These are phyloP conservation scores for Chaetoceros tenuissimus DNA, from an alignment of 108 stramenopile species.

Conservation along the genomic window DNA sequence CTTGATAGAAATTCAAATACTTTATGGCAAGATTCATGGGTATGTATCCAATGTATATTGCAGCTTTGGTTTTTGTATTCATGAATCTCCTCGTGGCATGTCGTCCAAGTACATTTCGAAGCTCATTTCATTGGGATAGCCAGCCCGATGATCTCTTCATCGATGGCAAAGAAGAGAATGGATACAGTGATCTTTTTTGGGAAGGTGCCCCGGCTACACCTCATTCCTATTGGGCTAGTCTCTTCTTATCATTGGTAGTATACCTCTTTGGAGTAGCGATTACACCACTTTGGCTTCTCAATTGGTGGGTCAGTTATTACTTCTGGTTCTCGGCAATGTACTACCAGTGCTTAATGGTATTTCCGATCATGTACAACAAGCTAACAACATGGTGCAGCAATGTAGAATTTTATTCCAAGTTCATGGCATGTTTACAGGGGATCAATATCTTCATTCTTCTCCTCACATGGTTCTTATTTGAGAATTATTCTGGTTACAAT, in stretches of 20 bases:
- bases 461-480: conserved; percentile 1
- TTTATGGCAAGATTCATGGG: conserved; percentile 1
- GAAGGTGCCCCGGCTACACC: conserved; percentile 1
- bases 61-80: not conserved
- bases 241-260: not conserved
- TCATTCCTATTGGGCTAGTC: conserved; percentile 2
- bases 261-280: conserved; percentile 5
- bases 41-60: conserved; percentile 10
- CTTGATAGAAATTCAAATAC: conserved; percentile 10
- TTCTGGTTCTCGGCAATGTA: conserved; percentile 3
- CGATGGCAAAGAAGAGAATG: conserved; percentile 1
- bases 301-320: conserved; percentile 3
- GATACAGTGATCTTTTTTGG: not conserved
- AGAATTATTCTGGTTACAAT: not conserved
- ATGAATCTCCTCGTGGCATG: conserved; percentile 7
- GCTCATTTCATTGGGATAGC: conserved; percentile 2
- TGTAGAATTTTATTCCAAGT: not conserved
- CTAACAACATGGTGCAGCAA: no score
- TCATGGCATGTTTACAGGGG: conserved; percentile 2
- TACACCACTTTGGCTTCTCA: not conserved
- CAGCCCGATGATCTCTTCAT: conserved; percentile 1
- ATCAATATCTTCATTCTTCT: conserved; percentile 4
- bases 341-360: conserved; percentile 1
- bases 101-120: conserved; percentile 4
- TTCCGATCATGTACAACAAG: not conserved